Conservation (phyloP, 2,329 filamentous ascomycete species). For the Diaporthe destruens region DNA sequence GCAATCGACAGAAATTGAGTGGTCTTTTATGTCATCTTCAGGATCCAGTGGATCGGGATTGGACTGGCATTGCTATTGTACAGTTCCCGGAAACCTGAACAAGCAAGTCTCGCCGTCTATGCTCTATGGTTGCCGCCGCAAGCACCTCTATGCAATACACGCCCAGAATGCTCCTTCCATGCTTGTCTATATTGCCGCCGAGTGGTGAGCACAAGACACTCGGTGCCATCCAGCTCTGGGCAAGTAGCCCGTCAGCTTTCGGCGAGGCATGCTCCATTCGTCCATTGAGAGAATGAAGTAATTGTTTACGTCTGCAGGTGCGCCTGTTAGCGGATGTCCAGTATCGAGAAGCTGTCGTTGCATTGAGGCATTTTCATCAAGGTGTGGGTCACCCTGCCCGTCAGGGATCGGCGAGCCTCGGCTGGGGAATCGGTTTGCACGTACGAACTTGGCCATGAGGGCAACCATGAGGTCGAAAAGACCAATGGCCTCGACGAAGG, state of each 20-base stretch:
- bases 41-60: conserved; percentile 42
- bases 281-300: conserved; percentile 37
- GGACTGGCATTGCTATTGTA: conserved; percentile 43
- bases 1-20: conserved; percentile 23
- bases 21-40: conserved; percentile 30
- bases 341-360: neutral
- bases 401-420: conserved; percentile 20
- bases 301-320: conserved; percentile 41
- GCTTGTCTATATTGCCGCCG: conserved; percentile 41
- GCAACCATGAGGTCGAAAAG: conserved; percentile 92
- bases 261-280: conserved; percentile 41
- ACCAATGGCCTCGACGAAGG: conserved; percentile 93
- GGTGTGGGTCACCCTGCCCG: neutral
- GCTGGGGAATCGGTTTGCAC: conserved; percentile 50
- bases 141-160: conserved; percentile 42
- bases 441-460: conserved; percentile 92
- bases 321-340: conserved; percentile 13
- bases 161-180: conserved; percentile 41
- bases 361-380: conserved; percentile 33
- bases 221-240: conserved; percentile 29
- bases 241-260: conserved; percentile 39
- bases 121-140: conserved; percentile 42
- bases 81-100: conserved; percentile 42
- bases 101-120: conserved; percentile 42
- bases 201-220: conserved; percentile 37